Conservation (phyloP, 2,329 filamentous ascomycete species). For the Simplicillium sp. region DNA sequence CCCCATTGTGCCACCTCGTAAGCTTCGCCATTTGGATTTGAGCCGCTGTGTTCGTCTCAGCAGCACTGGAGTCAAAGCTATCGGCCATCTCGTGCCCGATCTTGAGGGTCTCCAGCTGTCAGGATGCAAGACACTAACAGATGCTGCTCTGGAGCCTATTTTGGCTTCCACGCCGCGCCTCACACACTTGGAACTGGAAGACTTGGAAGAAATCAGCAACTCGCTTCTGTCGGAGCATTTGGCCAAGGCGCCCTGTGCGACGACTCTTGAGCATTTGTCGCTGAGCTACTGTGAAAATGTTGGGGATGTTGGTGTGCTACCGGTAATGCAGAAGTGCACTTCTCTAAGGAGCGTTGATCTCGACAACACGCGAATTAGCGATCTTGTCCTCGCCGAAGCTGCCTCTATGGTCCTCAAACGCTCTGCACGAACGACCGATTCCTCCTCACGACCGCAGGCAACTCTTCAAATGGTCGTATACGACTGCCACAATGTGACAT, state of each 20-base stretch:
- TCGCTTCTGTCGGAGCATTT: constrained; percentile 60
- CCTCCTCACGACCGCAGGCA: constrained; percentile 35
- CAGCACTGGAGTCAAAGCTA: constrained; percentile 56
- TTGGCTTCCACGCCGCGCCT: constrained; percentile 67
- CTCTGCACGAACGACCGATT: constrained; percentile 31
- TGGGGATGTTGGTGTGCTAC: constrained; percentile 75
- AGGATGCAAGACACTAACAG: constrained; percentile 65
- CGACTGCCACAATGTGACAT: constrained; percentile 86
- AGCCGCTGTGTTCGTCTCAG: constrained; percentile 71
- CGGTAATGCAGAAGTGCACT: constrained; percentile 66
- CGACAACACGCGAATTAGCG: constrained; percentile 88
- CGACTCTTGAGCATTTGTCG: constrained; percentile 67
- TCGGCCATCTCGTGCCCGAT: constrained; percentile 67
- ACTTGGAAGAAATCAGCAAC: constrained; percentile 71
- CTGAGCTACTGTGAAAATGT: constrained; percentile 85
- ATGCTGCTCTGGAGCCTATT: constrained; percentile 62
- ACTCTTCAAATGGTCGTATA: constrained; percentile 75
- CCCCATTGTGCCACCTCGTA: constrained; percentile 67
- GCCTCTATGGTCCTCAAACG: constrained; percentile 68
- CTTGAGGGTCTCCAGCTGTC: constrained; percentile 78
- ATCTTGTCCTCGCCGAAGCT: constrained; percentile 77
- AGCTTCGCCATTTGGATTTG: constrained; percentile 75
- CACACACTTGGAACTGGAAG: constrained; percentile 83
- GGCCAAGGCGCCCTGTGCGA: constrained; percentile 65
- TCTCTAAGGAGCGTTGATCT: constrained; percentile 66